Conservation (phyloP, 148 eudicot species). For the Talinum fruticosum region DNA sequence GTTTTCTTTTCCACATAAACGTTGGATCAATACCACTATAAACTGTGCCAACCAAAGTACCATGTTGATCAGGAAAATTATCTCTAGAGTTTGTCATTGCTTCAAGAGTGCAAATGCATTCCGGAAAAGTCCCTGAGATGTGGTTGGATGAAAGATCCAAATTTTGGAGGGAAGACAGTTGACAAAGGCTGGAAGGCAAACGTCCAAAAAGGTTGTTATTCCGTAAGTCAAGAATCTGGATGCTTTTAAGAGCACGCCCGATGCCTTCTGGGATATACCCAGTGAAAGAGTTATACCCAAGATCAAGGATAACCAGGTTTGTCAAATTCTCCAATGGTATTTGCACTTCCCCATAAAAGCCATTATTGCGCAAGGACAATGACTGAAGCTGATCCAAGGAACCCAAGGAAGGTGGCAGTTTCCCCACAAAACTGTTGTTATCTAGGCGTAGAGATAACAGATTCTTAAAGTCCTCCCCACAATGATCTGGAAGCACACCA, state of each 20-base stretch:
- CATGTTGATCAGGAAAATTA: neutral
- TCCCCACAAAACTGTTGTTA: slow-evolving; percentile 4
- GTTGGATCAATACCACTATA: neutral
- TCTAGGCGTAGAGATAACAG: neutral
- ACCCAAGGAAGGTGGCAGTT: slow-evolving; percentile 16
- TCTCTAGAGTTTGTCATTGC: neutral
- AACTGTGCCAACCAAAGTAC: neutral
- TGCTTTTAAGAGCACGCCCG: neutral
- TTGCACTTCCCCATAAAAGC: slow-evolving; percentile 13
- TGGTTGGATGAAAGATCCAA: slow-evolving; percentile 15
- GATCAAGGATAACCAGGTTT: slow-evolving; percentile 1
- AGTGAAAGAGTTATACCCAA: neutral
- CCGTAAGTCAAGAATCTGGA: slow-evolving; percentile 7
- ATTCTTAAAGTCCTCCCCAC: no score
- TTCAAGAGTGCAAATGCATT: slow-evolving; percentile 18
- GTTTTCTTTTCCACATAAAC: no score
- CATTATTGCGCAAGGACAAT: slow-evolving; percentile 17
- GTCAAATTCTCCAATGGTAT: slow-evolving; percentile 5
- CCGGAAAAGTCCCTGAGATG: slow-evolving; percentile 17
- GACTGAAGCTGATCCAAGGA: neutral
- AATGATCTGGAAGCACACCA: no score
- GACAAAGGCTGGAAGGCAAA: slow-evolving; percentile 15
- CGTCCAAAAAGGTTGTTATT: slow-evolving; percentile 10
- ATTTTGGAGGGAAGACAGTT: slow-evolving; percentile 13
- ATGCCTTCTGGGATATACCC: neutral